Evolutionary conservation across 2,329 filamentous ascomycete species (phyloP), one percentile per base, ranked within the genome.

Genomic region (Sarocladium oryzae): DNA sequence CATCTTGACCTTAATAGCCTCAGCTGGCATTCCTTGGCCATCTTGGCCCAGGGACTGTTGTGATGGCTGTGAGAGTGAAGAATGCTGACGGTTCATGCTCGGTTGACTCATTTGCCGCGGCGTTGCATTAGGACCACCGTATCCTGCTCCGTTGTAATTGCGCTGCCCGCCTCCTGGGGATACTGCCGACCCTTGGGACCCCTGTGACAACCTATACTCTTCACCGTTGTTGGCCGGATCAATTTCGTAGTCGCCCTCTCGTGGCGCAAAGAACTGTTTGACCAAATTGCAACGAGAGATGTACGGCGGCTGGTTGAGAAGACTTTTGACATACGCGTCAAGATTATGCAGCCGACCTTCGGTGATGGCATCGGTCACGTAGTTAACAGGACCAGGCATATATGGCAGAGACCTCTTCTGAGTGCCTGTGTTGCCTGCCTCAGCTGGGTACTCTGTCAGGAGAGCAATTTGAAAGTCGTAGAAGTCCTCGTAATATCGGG

Each of bases 401-500:
- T 95, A 97, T 2, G 93, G 93, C 11, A 99, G 71, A 8, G 86
- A 89, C 52, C 93, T 85, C 63, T 86, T 85, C 62, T 90, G 84
- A 48, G 78, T 79, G 40, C 86, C 85, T 16, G 85, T 87, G 62
- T 95, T 93, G 51, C 93, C 93, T 33, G 93, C 92, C 68, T 97
- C 93, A 32, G 88, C 84, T 20, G 93, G 92, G 63, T 96, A 97
- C 57, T 85, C 89, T 40, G 90, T 92, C 46, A 99, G 81, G 8
- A 99, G 82, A 28, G 90, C 89, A 63, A 97, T 97, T 66, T 99
- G 93, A 67, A 97, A 92, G 67, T 97, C 93, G 70, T 97, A 99
- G 65, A 99, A 99, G 71, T 97, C 93, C 67, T 97, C 90, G 63
- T 99, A 99, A 63, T 95, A 93, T 56, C 93, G 84, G 35, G 89